Base-by-base conservation (phyloP, 768 basidiomycete genomes). In the Phylloporus sp. region DNA sequence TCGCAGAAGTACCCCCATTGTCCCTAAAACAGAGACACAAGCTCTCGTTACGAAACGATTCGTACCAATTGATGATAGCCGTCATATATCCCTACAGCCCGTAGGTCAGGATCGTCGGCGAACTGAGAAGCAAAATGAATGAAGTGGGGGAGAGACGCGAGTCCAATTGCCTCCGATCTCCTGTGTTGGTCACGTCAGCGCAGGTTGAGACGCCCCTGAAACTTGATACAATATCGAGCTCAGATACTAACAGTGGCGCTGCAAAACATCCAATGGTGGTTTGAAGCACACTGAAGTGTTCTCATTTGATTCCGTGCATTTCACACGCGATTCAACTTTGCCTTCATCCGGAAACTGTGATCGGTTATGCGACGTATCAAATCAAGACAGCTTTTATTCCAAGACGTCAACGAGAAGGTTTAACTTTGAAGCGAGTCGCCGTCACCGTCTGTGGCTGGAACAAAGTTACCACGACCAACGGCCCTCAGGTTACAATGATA, bases 151-250 rank as follows among this genome's bases (percentile, higher is more conserved):
- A 27, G 22, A 2, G 20, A 24, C 22, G n/a, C 45, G 15, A 24
- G 28, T 18, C 6, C 16, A 36, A 16, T 29, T 43, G 32, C 12
- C 4, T n/a, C n/a, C n/a, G n/a, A n/a, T n/a, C n/a, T n/a, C n/a
- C 18, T 35, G 23, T 22, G 28, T 11, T 6, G 22, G 28, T 38
- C 35, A 52, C 45, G 49, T 57, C 22, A 27, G 15, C 29, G 18
- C 16, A 36, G 18, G 36, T 11, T 4, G 16, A 39, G 35, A 54
- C 52, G 31, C 36, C 18, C 18, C 23, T 34, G 41, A 35, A 56
- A 51, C 43, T 60, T 41, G 38, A 26, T 28, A 39, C 26, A 36
- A 60, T 23, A 58, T 49, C 58, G 56, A 34, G 16, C 10, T 36
- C 13, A 16, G 45, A 45, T 48, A 34, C 28, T 47, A 43, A n/a